Conservation (phyloP, 2,329 filamentous ascomycete species). For the Trichothecium sympodiale region DNA sequence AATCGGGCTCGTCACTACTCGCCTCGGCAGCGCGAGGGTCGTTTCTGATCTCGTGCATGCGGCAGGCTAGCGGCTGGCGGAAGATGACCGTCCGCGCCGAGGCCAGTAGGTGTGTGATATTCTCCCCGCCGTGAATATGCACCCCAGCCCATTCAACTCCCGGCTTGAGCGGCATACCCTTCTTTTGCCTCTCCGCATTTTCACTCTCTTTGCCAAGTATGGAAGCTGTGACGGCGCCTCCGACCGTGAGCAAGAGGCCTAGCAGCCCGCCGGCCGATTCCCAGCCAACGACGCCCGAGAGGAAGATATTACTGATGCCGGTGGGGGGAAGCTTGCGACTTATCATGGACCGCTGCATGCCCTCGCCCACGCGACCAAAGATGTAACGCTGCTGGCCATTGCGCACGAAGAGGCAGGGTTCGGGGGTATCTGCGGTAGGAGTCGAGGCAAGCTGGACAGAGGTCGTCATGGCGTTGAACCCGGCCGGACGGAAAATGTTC, state of each 20-base stretch:
- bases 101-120: slow-evolving; percentile 71
- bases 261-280: slow-evolving; percentile 67
- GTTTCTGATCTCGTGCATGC: slow-evolving; percentile 52
- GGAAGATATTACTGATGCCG: slow-evolving; percentile 66
- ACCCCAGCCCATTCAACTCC: slow-evolving; percentile 25
- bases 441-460: slow-evolving; percentile 66
- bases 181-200: slow-evolving; percentile 28
- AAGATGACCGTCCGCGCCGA: slow-evolving; percentile 79
- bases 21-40: slow-evolving; percentile 23
- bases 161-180: slow-evolving; percentile 20
- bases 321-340: slow-evolving; percentile 55
- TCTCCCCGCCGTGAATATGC: slow-evolving; percentile 69
- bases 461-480: slow-evolving; percentile 51
- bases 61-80: slow-evolving; percentile 68
- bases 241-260: slow-evolving; percentile 75
- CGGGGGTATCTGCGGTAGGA: slow-evolving; percentile 80
- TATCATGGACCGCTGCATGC: slow-evolving; percentile 65
- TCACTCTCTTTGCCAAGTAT: slow-evolving; percentile 26
- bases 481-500: neutral
- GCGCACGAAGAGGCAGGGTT: slow-evolving; percentile 65
- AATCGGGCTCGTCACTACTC: slow-evolving; percentile 45
- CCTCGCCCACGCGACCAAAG: slow-evolving; percentile 74
- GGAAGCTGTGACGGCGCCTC: slow-evolving; percentile 48
- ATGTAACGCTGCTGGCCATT: slow-evolving; percentile 77
- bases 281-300: slow-evolving; percentile 73